A percentile compares a stretch with the other conserved stretches of the same genome.
Conservation (phyloP, 1,139 yeast species). For the Saccharomyces hybrid region DNA sequence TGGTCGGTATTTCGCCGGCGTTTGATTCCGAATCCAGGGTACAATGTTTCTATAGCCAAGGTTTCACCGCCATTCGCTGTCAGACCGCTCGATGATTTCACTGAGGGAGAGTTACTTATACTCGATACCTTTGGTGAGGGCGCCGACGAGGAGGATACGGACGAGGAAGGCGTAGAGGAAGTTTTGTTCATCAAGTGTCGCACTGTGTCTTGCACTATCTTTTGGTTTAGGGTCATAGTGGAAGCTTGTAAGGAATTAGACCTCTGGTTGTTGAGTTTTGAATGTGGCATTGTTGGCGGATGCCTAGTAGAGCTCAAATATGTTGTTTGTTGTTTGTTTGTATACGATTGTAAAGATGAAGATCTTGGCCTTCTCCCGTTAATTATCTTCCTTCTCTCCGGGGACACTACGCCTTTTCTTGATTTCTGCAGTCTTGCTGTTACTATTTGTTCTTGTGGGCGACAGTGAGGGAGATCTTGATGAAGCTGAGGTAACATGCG, state of each 20-base stretch:
- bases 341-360: conserved; percentile 26
- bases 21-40: neutral
- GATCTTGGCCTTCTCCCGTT: conserved; percentile 23
- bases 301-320: neutral
- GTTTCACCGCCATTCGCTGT: neutral
- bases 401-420: conserved; percentile 4
- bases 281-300: conserved; percentile 1
- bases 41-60: neutral
- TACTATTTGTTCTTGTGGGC: neutral
- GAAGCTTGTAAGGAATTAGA: conserved; percentile 28
- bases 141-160: conserved; percentile 1
- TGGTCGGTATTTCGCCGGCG: conserved; percentile 7
- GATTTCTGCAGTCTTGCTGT: neutral
- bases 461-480: neutral
- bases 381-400: conserved; percentile 4
- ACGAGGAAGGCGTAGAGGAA: neutral
- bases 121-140: conserved; percentile 2
- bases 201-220: conserved; percentile 22
- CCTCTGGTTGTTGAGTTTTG: conserved; percentile 11
- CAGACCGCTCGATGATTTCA: neutral
- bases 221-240: conserved; percentile 22
- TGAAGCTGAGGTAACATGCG: neutral
- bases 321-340: conserved; percentile 1
- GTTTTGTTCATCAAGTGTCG: conserved; percentile 11
- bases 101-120: neutral